Evolutionary conservation across 495 filamentous ascomycete genomes (phyloP).

Genomic region (Penicillium nucicola): DNA sequence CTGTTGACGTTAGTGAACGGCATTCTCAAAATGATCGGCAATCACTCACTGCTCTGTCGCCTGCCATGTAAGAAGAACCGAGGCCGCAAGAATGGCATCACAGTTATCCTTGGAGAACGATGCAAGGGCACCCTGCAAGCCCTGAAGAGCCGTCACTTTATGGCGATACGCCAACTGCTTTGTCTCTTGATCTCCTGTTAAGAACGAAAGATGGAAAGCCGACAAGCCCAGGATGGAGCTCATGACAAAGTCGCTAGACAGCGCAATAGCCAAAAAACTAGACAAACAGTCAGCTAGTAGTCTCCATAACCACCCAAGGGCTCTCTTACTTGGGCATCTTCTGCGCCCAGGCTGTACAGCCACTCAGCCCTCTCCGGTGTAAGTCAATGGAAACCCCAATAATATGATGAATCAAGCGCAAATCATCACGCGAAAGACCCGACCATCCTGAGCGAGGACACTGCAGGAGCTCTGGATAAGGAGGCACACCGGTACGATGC

Average conservation of each 20-base stretch:
- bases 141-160: slow-evolving; percentile 77
- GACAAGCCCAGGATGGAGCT: slow-evolving; percentile 87
- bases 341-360: slow-evolving; percentile 86
- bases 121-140: slow-evolving; percentile 81
- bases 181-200: slow-evolving; percentile 76
- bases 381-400: slow-evolving; percentile 81
- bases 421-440: slow-evolving; percentile 66
- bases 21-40: slow-evolving; percentile 25
- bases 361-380: slow-evolving; percentile 68
- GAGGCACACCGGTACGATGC: slow-evolving; percentile 79
- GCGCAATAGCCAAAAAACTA: slow-evolving; percentile 82
- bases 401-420: slow-evolving; percentile 89
- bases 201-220: slow-evolving; percentile 84
- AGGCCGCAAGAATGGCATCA: slow-evolving; percentile 89
- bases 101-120: slow-evolving; percentile 82
- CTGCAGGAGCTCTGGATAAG: slow-evolving; percentile 78
- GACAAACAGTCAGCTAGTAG: slow-evolving; percentile 4
- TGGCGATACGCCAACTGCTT: slow-evolving; percentile 85
- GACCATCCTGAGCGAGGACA: slow-evolving; percentile 57
- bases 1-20: slow-evolving; percentile 48
- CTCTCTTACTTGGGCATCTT: slow-evolving; percentile 81
- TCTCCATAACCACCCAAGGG: not conserved
- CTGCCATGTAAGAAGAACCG: slow-evolving; percentile 93
- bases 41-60: slow-evolving; percentile 85
- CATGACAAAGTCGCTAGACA: slow-evolving; percentile 85